phyloP scores from a whole-genome alignment of 2,329 filamentous ascomycete genomes.

The Xylariaceae sp. region DNA sequence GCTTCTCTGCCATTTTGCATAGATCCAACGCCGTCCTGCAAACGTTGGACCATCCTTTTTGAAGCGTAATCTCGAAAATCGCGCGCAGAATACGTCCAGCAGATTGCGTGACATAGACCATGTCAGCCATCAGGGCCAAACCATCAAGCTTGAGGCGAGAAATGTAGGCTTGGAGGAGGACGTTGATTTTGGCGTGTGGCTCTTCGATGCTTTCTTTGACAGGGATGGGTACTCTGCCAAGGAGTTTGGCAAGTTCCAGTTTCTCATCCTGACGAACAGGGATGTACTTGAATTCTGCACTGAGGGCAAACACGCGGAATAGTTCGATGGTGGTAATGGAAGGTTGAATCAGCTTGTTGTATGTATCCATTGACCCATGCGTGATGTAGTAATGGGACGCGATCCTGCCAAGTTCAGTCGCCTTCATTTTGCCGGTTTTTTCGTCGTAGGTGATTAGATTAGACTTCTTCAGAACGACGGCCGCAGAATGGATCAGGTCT shows the following conservation, averaged over 20 bases:
- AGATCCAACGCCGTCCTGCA: conserved; percentile 88
- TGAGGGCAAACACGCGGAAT: conserved; percentile 92
- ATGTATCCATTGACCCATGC: conserved; percentile 91
- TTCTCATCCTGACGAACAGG: conserved; percentile 97
- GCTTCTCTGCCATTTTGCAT: conserved; percentile 98
- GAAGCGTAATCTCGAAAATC: conserved; percentile 94
- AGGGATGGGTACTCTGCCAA: conserved; percentile 85
- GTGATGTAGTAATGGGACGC: conserved; percentile 99
- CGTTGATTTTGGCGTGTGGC: conserved; percentile 95
- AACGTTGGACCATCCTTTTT: conserved; percentile 92
- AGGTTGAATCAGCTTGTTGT: conserved; percentile 91
- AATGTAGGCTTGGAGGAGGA: conserved; percentile 92
- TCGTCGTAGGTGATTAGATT: conserved; percentile 94
- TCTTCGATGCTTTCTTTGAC: conserved; percentile 98
- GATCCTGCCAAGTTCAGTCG: conserved; percentile 90
- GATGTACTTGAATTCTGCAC: conserved; percentile 98
- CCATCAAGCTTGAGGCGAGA: conserved; percentile 91
- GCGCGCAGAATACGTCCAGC: conserved; percentile 92
- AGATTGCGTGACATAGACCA: conserved; percentile 98
- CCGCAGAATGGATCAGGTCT: conserved; percentile 94
- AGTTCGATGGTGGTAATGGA: conserved; percentile 91
- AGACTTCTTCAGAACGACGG: conserved; percentile 77
- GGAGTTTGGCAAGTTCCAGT: conserved; percentile 85
- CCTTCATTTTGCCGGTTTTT: conserved; percentile 79
- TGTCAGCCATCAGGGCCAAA: conserved; percentile 91